Evolutionary conservation across 1,139 yeast genomes (phyloP).

Genomic region (Geotrichum carabidarum): DNA sequence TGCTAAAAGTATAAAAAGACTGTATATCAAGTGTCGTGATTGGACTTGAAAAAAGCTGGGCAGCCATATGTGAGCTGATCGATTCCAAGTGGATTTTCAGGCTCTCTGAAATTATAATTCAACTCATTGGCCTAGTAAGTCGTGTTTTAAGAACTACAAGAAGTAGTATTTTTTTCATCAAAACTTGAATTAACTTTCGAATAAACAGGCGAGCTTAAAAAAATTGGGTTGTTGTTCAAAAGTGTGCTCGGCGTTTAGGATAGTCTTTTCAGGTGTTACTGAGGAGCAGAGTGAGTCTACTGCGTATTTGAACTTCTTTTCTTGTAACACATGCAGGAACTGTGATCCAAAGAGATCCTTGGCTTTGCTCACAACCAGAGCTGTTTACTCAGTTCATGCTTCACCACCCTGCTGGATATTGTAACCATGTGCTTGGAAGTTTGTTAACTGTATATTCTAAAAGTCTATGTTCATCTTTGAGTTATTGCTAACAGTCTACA

Average conservation of each 20-base stretch:
- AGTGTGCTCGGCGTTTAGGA: neutral
- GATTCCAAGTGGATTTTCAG: neutral
- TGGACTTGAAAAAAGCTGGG: neutral
- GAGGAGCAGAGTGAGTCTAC: neutral
- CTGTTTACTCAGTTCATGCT: neutral
- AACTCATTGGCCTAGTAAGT: neutral
- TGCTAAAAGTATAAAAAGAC: too few relatives aligned
- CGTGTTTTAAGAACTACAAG: neutral
- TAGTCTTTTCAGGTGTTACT: neutral
- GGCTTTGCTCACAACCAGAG: constrained; percentile 2
- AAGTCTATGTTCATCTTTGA: neutral
- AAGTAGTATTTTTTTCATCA: neutral
- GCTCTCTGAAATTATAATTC: neutral
- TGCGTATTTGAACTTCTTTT: neutral
- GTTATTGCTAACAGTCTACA: neutral
- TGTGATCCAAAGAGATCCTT: constrained; percentile 1
- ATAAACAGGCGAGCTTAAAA: neutral
- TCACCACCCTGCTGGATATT: constrained; percentile 5
- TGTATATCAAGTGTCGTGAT: neutral
- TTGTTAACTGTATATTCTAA: constrained; percentile 5
- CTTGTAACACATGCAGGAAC: neutral
- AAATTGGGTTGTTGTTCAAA: neutral
- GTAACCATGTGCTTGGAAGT: constrained; percentile 4
- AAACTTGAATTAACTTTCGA: neutral
- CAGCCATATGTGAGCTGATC: neutral